Evolutionary conservation across 78 protist species (phyloP).

Genomic region (Dictyostelium citrinum): DNA sequence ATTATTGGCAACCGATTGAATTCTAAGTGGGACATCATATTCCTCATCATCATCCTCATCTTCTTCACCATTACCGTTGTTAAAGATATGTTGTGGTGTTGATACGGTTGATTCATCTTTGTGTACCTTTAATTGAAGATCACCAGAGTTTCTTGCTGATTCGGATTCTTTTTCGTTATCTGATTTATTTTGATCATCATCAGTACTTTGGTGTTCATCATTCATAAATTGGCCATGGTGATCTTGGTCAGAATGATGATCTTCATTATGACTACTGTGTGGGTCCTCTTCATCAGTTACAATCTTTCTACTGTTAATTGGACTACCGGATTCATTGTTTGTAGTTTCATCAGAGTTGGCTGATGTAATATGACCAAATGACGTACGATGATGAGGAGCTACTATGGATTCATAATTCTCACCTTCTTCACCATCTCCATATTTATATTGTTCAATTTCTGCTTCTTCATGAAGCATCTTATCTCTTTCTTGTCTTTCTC

Average conservation of each 20-base stretch:
- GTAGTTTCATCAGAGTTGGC: constrained; percentile 13
- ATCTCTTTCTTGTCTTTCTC: constrained; percentile 72
- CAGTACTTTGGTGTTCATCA: constrained; percentile 56
- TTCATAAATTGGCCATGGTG: background rate
- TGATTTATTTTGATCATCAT: constrained; percentile 29
- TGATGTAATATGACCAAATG: background rate
- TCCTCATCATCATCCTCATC: constrained; percentile 69
- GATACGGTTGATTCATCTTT: constrained; percentile 7
- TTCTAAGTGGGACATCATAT: constrained; percentile 47
- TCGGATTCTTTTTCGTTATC: constrained; percentile 1
- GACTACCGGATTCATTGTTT: background rate
- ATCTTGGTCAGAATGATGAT: background rate
- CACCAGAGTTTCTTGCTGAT: background rate
- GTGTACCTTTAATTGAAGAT: background rate
- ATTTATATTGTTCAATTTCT: background rate
- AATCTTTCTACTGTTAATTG: background rate
- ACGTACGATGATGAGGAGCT: background rate
- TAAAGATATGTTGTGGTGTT: constrained; percentile 34
- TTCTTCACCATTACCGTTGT: constrained; percentile 2
- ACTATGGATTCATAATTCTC: background rate
- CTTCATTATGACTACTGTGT: background rate
- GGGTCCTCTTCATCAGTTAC: background rate
- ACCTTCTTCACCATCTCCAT: constrained; percentile 76
- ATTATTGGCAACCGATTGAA: constrained; percentile 14
- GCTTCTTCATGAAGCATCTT: constrained; percentile 63